phyloP scores from a whole-genome alignment of 768 basidiomycete genomes.

The Mycena crocata region DNA sequence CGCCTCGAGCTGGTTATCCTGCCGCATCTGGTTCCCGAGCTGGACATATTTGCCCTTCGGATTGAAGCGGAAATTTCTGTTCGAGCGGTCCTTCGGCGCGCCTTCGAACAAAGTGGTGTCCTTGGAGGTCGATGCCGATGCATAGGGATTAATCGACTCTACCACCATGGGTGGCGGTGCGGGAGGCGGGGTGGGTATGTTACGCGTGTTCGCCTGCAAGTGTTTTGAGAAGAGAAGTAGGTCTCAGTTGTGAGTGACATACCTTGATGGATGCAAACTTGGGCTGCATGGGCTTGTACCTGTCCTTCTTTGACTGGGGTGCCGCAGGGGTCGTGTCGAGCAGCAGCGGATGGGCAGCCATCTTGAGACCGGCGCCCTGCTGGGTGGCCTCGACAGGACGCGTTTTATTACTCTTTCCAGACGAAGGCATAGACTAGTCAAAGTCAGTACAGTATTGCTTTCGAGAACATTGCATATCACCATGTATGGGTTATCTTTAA shows the following conservation, averaged over 20 bases:
- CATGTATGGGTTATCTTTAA: constrained; percentile 91
- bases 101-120: constrained; percentile 76
- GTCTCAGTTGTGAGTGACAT: constrained; percentile 27
- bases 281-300: constrained; percentile 98
- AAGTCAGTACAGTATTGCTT: too few relatives aligned
- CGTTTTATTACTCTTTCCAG: constrained; percentile 66
- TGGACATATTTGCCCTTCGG: constrained; percentile 92
- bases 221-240: neutral
- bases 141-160: constrained; percentile 78
- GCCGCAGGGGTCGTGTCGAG: constrained; percentile 72
- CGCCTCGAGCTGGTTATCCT: constrained; percentile 86
- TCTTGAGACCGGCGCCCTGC: constrained; percentile 86
- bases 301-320: constrained; percentile 85
- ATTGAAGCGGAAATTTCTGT: constrained; percentile 86
- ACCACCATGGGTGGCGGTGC: constrained; percentile 53
- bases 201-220: constrained; percentile 79
- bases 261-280: constrained; percentile 98
- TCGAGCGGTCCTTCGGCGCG: constrained; percentile 75
- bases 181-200: constrained; percentile 71
- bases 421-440: constrained; percentile 67
- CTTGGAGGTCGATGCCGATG: constrained; percentile 60
- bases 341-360: constrained; percentile 90
- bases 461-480: too few relatives aligned
- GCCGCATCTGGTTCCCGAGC: constrained; percentile 75
- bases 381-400: constrained; percentile 70